Conservation (phyloP, 2,329 filamentous ascomycete genomes). For the Sclerotiophoma versabilis region DNA sequence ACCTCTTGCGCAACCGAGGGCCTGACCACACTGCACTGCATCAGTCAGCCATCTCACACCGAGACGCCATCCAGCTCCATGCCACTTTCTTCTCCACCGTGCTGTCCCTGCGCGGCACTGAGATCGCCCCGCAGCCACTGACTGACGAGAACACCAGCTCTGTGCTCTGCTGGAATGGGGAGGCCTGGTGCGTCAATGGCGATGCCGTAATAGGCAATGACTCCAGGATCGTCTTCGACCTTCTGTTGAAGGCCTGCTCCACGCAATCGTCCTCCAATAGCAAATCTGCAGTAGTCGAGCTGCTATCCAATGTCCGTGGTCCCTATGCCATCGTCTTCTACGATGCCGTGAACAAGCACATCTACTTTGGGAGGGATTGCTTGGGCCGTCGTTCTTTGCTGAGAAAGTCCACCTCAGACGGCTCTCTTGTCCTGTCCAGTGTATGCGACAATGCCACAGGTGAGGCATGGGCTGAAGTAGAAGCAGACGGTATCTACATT, state of each 20-base stretch:
- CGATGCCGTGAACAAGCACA: slow-evolving; percentile 64
- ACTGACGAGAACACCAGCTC: slow-evolving; percentile 64
- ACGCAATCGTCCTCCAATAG: slow-evolving; percentile 11
- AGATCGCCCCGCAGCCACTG: slow-evolving; percentile 77
- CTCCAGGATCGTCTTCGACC: slow-evolving; percentile 70
- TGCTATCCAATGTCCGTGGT: slow-evolving; percentile 57
- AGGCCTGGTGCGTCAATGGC: slow-evolving; percentile 80
- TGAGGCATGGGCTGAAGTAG: slow-evolving; percentile 76
- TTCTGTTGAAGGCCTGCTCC: slow-evolving; percentile 60
- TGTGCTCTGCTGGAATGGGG: slow-evolving; percentile 94
- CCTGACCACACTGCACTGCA: slow-evolving; percentile 38
- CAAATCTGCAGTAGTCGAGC: slow-evolving; percentile 23
- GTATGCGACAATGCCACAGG: slow-evolving; percentile 48
- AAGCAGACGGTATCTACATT: slow-evolving; percentile 81
- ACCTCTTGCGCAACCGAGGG: slow-evolving; percentile 42
- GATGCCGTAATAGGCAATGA: slow-evolving; percentile 76
- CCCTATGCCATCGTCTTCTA: slow-evolving; percentile 91
- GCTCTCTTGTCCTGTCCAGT: slow-evolving; percentile 43
- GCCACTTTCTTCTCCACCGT: slow-evolving; percentile 82
- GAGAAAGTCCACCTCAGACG: slow-evolving; percentile 58
- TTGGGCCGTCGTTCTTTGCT: slow-evolving; percentile 87
- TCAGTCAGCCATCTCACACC: slow-evolving; percentile 21
- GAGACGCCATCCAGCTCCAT: slow-evolving; percentile 34
- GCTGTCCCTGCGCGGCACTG: slow-evolving; percentile 82
- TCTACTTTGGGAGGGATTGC: slow-evolving; percentile 88